Evolutionary conservation across 495 filamentous ascomycete species (phyloP), one percentile per base, ranked within the genome.

Genomic region (Xanthoparmelia taractica): DNA sequence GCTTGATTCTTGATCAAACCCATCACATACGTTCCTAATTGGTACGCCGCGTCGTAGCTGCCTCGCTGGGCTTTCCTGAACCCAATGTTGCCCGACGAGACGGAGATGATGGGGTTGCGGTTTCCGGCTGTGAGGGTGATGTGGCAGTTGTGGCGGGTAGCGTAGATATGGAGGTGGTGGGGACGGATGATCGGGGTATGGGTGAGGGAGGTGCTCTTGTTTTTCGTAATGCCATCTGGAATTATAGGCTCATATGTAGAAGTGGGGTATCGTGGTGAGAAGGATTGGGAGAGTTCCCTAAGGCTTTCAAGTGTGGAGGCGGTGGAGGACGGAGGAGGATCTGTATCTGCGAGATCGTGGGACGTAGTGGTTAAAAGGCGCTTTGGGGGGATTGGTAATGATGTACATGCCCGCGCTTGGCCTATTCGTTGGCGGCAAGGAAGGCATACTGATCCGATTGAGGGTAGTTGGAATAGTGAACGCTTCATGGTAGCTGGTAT

Each of bases 31-130:
- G 86, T 81, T 1, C 87, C 83, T 25, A 98, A 76, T 75, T 97
- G 95, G 72, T 91, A 97, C 8, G 89, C 95, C n/a, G 94, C 85
- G 74, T 98, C 94, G 75, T 92, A 97, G 43, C 81, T 84, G 33
- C 87, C 85, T 57, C 94, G 84, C 27, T 80, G 78, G 2, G 82
- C 77, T 75, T 97, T 94, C 67, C 82, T 83, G 77, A 97, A 96
- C 3, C 91, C 91, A 37, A 98, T 79, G 59, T 95, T 89, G 18
- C 94, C 94, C 47, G 85, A 79, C 34, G 86, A 87, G 64, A 93
- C 72, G 12, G 86, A 88, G 67, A 98, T 75, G 34, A 96, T 74
- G 4, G 88, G 79, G 63, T 87, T 80, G 17, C 89, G 86, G 62
- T 92, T 86, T 20, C 92, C 92, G 67, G 83, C 82, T 43, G 89